These are phyloP conservation scores for Diplotaxis tenuifolia DNA, from an alignment of 345 rosid species.

Conservation along the genomic window DNA sequence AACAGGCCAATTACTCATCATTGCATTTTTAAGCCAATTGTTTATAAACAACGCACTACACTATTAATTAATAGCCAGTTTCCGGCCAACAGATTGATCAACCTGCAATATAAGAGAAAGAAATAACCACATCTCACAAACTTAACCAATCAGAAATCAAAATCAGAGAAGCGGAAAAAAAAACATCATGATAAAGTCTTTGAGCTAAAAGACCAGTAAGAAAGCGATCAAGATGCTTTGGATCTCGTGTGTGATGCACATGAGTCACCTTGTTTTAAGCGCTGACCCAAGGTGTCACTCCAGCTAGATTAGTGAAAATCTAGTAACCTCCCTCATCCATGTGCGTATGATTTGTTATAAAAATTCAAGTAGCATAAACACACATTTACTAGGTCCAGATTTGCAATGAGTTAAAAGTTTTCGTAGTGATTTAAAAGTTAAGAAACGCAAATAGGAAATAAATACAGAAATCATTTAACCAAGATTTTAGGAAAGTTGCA, in stretches of 20 bases:
- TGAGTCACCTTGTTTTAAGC: neutral
- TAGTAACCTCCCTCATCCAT: neutral
- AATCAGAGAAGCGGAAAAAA: neutral
- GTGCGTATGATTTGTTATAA: neutral
- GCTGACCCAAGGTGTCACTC: neutral
- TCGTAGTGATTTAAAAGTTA: neutral
- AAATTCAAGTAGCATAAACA: too few species aligned
- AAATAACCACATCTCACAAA: neutral
- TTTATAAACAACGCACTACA: conserved; percentile 8
- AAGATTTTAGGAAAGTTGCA: too few species aligned
- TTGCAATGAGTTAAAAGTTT: too few species aligned
- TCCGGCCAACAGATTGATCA: conserved; percentile 53
- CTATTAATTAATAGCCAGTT: too few species aligned
- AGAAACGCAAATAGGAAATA: too few species aligned
- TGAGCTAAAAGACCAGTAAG: conserved; percentile 1
- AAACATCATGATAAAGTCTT: neutral
- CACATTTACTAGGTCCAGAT: too few species aligned
- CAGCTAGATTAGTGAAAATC: neutral
- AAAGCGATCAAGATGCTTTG: conserved; percentile 8
- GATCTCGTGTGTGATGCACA: conserved; percentile 24
- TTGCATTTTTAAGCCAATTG: neutral
- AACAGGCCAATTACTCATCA: conserved; percentile 8
- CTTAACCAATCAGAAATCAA: neutral
- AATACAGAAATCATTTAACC: too few species aligned
- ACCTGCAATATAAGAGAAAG: neutral